A percentile compares a stretch with the other conserved stretches of the same genome.
Conservation (phyloP, 805 yeast genomes). For the Kodamaea jinghongensis region DNA sequence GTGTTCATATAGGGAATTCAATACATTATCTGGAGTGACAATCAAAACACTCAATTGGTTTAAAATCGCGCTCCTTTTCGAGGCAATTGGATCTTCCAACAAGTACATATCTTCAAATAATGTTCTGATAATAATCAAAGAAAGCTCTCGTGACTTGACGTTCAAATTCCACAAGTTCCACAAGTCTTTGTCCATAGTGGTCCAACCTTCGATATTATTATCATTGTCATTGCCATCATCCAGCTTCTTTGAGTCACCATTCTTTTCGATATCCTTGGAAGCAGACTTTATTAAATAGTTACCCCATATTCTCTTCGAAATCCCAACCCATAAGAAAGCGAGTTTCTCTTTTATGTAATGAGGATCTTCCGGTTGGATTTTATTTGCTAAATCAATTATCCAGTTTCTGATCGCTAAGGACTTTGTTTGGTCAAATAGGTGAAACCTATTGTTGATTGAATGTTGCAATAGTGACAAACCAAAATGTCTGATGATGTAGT, state of each 20-base stretch:
- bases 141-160: slow-evolving; percentile 66
- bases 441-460: slow-evolving; percentile 61
- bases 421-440: slow-evolving; percentile 52
- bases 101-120: slow-evolving; percentile 91
- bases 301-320: slow-evolving; percentile 94
- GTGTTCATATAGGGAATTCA: slow-evolving; percentile 60
- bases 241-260: slow-evolving; percentile 7
- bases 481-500: slow-evolving; percentile 80
- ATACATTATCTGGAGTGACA: slow-evolving; percentile 65
- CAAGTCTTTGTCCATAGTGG: slow-evolving; percentile 77
- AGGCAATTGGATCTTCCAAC: slow-evolving; percentile 87
- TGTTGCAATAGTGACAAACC: slow-evolving; percentile 79
- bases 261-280: slow-evolving; percentile 3
- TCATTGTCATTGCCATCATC: slow-evolving; percentile 6
- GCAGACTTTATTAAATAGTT: slow-evolving; percentile 46
- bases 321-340: slow-evolving; percentile 86
- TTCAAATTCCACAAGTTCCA: slow-evolving; percentile 70
- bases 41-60: slow-evolving; percentile 83
- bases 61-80: slow-evolving; percentile 71
- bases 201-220: slow-evolving; percentile 70
- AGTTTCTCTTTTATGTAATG: slow-evolving; percentile 87
- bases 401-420: slow-evolving; percentile 72
- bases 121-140: slow-evolving; percentile 76
- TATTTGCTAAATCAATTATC: slow-evolving; percentile 74
- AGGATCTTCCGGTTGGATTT: slow-evolving; percentile 66